A percentile compares a stretch with the other conserved stretches of the same genome.
Evolutionary conservation across 148 eudicot species (phyloP).

Genomic region (Limonium bicolor): DNA sequence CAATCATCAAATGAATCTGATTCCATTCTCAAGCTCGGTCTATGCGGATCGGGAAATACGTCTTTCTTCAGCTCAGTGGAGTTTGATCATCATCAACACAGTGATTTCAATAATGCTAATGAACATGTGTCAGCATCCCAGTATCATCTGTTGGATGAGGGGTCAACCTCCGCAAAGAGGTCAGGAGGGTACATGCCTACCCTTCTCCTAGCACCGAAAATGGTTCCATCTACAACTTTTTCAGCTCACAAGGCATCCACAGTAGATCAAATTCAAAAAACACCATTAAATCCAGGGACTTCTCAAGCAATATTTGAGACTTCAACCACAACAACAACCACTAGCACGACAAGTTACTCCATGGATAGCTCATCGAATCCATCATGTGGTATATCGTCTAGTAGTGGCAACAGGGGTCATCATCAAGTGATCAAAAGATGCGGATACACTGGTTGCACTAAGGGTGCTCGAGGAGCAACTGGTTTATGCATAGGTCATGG

Average conservation of each 20-base stretch:
- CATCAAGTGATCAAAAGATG: conserved; percentile 36
- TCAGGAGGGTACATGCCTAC: conserved; percentile 89
- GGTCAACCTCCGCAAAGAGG: conserved; percentile 88
- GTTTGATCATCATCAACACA: conserved; percentile 18
- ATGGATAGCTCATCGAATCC: conserved; percentile 33
- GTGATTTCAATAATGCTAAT: conserved; percentile 11
- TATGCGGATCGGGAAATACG: conserved; percentile 32
- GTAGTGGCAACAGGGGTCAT: conserved; percentile 26
- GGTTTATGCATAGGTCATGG: conserved; percentile 92
- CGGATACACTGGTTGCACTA: conserved; percentile 50
- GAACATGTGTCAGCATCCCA: too few species aligned
- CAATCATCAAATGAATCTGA: conserved; percentile 24
- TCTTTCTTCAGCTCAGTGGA: conserved; percentile 21
- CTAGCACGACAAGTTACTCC: conserved; percentile 20
- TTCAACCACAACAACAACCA: conserved; percentile 20
- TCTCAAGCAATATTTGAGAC: conserved; percentile 51
- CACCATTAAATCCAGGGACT: conserved; percentile 19
- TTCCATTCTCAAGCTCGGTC: conserved; percentile 60
- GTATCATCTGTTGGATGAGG: conserved; percentile 53
- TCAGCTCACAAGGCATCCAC: conserved; percentile 10
- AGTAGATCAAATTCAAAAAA: too few species aligned
- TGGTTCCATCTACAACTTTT: conserved; percentile 9
- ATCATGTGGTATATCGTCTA: conserved; percentile 19
- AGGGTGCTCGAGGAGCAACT: conserved; percentile 89
- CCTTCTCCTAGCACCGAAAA: conserved; percentile 59